These are phyloP conservation scores for Cercis canadensis DNA, from an alignment of 306 rosid genomes.

Conservation along the genomic window DNA sequence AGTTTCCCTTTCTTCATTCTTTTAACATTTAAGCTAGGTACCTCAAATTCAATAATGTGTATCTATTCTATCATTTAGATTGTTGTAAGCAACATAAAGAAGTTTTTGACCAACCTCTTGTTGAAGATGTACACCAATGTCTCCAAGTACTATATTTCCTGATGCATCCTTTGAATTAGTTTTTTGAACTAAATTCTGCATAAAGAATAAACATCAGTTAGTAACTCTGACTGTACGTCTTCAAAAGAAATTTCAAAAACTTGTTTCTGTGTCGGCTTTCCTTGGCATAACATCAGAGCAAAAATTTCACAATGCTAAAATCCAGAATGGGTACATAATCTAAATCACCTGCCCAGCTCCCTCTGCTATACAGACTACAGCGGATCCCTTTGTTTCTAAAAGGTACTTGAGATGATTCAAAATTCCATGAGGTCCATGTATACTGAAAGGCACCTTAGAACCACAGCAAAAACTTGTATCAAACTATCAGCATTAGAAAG, in stretches of 20 bases:
- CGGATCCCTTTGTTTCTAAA: constrained; percentile 91
- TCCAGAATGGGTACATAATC: not conserved
- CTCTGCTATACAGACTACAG: constrained; percentile 92
- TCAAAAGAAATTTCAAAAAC: constrained; percentile 19
- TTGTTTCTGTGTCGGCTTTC: not conserved
- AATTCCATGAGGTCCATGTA: constrained; percentile 90
- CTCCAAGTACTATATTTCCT: constrained; percentile 83
- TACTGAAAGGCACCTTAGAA: constrained; percentile 71
- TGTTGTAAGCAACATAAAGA: constrained; percentile 14
- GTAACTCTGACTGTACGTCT: constrained; percentile 21
- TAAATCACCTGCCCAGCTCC: constrained; percentile 96
- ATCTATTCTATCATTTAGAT: constrained; percentile 20
- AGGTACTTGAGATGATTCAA: constrained; percentile 85
- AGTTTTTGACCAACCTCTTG: constrained; percentile 77
- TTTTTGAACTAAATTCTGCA: constrained; percentile 87
- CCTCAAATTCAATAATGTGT: constrained; percentile 19
- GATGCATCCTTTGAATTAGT: constrained; percentile 96
- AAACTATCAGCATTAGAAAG: constrained; percentile 29
- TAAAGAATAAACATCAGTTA: constrained; percentile 27
- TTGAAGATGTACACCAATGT: constrained; percentile 90
- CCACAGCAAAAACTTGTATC: constrained; percentile 39
- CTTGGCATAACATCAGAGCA: not conserved
- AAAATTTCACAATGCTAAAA: not conserved
- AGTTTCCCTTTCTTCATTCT: constrained; percentile 1
- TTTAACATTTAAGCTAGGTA: not conserved